Base-by-base conservation (phyloP, 495 filamentous ascomycete genomes). In the Hyaloscypha hepaticicola region DNA sequence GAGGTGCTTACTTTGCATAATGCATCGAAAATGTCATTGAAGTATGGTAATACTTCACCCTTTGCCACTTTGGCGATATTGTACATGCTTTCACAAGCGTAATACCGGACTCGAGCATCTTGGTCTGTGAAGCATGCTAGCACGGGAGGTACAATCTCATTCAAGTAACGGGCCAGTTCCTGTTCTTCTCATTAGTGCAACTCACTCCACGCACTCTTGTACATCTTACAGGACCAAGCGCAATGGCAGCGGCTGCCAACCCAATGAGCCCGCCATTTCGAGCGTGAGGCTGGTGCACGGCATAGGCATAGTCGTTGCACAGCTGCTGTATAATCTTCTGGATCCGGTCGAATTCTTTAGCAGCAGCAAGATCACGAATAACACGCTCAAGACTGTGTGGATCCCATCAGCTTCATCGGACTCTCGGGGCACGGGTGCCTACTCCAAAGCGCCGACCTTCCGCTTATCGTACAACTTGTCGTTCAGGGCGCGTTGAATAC, bases 31-130 rank as follows among this genome's bases (percentile, higher is more conserved):
- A 98, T 93, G 58, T 97, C 88, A 74, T 99, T 98, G 78, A 97
- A 99, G 78, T 96, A 98, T 24, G 93, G 82, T 65, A 98, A 74
- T 31, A 96, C 95, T 74, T 99, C 96, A 51, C 96, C 96, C 75
- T 99, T 99, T 25, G 96, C 95, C 9, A 98, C 95, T 79, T 99
- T 99, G 66, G 96, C 93, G 72, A 99, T 98, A 72, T 99, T 99
- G 75, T 99, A 99, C 96, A 99, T 99, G 77, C 93, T 95, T 83
- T 99, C 96, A 78, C 96, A 99, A 53, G 96, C 96, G 76, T 99
- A 99, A 74, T 99, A 99, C 60, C 96, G 87, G 21, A 99, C 96
- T 58, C 96, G 84, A 24, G 96, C 96, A 88, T 99, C 96, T 79
- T 98, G 95, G 70, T 99, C 96, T 24, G 89, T 88, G 74, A 99